These are phyloP conservation scores for Collariella sp. DNA, from an alignment of 495 filamentous ascomycete genomes.

Conservation along the genomic window DNA sequence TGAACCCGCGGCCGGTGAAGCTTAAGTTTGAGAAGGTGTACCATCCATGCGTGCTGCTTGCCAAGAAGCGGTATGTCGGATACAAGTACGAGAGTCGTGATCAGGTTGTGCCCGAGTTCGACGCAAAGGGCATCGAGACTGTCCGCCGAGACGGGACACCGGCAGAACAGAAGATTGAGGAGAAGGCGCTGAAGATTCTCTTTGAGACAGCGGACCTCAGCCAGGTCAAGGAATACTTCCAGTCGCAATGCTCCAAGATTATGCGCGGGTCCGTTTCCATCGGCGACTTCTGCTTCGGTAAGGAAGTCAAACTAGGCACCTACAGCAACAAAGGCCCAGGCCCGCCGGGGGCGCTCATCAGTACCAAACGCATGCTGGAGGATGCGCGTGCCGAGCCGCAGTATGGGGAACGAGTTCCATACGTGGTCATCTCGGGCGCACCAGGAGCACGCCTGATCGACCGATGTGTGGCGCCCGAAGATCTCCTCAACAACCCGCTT, in stretches of 20 bases:
- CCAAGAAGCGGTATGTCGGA: slow-evolving; percentile 96
- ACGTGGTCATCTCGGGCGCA: slow-evolving; percentile 81
- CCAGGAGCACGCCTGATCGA: slow-evolving; percentile 82
- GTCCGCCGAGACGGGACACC: slow-evolving; percentile 91
- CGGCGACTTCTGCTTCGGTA: slow-evolving; percentile 92
- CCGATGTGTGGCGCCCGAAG: slow-evolving; percentile 81
- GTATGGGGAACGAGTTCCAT: slow-evolving; percentile 90
- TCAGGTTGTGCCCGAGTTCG: slow-evolving; percentile 81
- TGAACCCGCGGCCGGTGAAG: slow-evolving; percentile 88
- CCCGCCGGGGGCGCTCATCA: slow-evolving; percentile 82
- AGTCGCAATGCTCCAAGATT: slow-evolving; percentile 83
- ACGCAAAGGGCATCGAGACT: slow-evolving; percentile 97
- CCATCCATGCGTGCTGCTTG: slow-evolving; percentile 82
- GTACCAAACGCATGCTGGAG: slow-evolving; percentile 71
- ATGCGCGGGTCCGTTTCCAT: slow-evolving; percentile 82
- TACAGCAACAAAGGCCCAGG: slow-evolving; percentile 69
- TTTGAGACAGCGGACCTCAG: slow-evolving; percentile 86
- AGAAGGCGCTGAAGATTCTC: slow-evolving; percentile 74
- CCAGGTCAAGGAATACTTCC: slow-evolving; percentile 86
- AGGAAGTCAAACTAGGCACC: slow-evolving; percentile 81
- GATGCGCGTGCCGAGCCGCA: slow-evolving; percentile 86
- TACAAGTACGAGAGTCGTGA: slow-evolving; percentile 84
- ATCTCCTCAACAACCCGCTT: slow-evolving; percentile 63
- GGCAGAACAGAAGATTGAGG: slow-evolving; percentile 94
- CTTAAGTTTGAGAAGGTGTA: slow-evolving; percentile 99